These are phyloP conservation scores for Fonsecaea monophora DNA, from an alignment of 2,329 filamentous ascomycete genomes.

Conservation along the genomic window DNA sequence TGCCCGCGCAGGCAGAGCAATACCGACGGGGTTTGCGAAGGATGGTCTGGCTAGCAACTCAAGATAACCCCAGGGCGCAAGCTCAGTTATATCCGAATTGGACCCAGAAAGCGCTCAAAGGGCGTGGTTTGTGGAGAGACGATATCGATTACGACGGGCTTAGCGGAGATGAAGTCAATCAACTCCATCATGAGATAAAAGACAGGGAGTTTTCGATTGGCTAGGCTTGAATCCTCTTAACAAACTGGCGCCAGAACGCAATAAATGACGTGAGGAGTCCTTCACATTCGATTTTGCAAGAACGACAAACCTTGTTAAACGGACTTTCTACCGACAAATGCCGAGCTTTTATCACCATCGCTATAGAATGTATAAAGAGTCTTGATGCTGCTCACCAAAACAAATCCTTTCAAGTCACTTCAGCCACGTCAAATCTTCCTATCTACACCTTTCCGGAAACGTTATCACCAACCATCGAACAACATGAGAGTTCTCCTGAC, in stretches of 20 bases:
- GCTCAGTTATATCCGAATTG: conserved; percentile 4
- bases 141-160: conserved; percentile 18
- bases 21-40: conserved; percentile 3
- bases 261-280: conserved; percentile 12
- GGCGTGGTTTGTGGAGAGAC: conserved; percentile 7
- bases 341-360: conserved; percentile 8
- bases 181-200: conserved; percentile 14
- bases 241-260: not conserved
- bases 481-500: conserved; percentile 51
- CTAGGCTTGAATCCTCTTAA: not conserved
- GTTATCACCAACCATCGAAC: conserved; percentile 38
- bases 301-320: conserved; percentile 7
- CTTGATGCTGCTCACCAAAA: conserved; percentile 10
- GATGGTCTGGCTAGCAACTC: not conserved
- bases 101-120: conserved; percentile 1
- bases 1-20: not conserved
- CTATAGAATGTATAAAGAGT: conserved; percentile 11
- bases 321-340: conserved; percentile 17
- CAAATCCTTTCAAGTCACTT: not conserved
- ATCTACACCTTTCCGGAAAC: not conserved
- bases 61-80: conserved; percentile 2
- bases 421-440: not conserved
- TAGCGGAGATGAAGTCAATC: conserved; percentile 25
- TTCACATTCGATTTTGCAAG: not conserved
- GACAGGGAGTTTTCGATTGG: not conserved